Base-by-base conservation (phyloP, 805 yeast species). In the Lipomyces orientalis region DNA sequence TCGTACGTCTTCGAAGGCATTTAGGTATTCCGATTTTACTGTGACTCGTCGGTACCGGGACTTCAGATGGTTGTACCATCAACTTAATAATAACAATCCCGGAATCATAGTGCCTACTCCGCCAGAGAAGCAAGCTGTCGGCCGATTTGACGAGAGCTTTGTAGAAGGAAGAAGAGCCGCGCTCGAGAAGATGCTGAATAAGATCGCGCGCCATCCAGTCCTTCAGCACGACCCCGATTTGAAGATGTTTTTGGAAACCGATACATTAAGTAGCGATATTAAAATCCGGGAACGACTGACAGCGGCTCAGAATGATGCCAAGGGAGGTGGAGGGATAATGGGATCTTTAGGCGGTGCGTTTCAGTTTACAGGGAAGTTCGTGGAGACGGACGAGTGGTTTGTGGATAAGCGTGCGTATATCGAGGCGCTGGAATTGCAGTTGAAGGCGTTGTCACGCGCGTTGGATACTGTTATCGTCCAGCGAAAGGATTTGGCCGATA, bases 21-120 rank as follows among this genome's bases (percentile, higher is more conserved):
- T 80, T 58, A 73, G 76, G 25, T 69, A 76, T n/a, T 75, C 79
- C 9, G 87, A 84, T 59, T 79, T 83, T 0, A 79, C 82, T 10
- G 98, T 93, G 0, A 85, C 91, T 4, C 83, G 99, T 76, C 84
- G 99, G 71, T 95, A 94, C 78, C 86, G 88, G 62, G 99, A 95
- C 78, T 94, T 95, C 79, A 81, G 97, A 68, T 94, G 98, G 98
- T 82, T 95, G 12, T 94, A 93, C 77, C 91, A 91, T 71, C 97
- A 93, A 73, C 81, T 95, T 33, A 90, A 90, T 75, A 85, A 86
- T 74, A 91, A 89, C 73, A 93, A 95, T 75, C 97, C 97, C 46
- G 99, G 99, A 0, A 83, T 84, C 66, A 88, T 95, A 49, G 88
- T 95, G 31, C 98, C 99, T 0, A 97, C 98, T 0, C 98, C 98